A percentile compares a stretch with the other conserved stretches of the same genome.
Evolutionary conservation across 1,284 basidiomycete species (phyloP).

Genomic region (Spongiforma sp.): DNA sequence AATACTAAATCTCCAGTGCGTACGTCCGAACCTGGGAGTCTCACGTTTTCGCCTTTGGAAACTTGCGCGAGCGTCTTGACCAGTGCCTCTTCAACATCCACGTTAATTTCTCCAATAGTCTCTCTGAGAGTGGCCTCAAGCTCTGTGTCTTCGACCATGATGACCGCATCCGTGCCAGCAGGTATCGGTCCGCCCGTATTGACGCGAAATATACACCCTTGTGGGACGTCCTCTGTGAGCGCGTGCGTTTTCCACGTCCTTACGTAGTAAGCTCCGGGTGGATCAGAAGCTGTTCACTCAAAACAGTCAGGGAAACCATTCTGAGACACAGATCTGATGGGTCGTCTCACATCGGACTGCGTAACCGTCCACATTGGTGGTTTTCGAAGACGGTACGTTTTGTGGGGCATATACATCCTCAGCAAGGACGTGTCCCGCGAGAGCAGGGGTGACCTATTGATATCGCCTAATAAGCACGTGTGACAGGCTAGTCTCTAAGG

Average conservation of each 20-base stretch:
- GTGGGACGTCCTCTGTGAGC: constrained; percentile 47
- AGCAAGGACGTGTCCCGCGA: constrained; percentile 75
- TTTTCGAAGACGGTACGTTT: constrained; percentile 65
- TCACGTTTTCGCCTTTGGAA: constrained; percentile 72
- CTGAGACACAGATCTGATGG: neutral
- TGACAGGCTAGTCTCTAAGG: neutral
- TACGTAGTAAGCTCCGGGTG: constrained; percentile 73
- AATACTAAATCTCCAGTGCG: constrained; percentile 70
- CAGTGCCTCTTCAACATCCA: constrained; percentile 69
- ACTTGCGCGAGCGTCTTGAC: constrained; percentile 73
- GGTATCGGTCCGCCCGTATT: constrained; percentile 84
- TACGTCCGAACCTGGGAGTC: constrained; percentile 78
- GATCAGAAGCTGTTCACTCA: constrained; percentile 53
- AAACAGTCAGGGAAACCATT: constrained; percentile 9
- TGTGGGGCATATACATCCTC: constrained; percentile 72
- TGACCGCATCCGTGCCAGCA: constrained; percentile 73
- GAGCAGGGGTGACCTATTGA: constrained; percentile 59
- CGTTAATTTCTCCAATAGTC: constrained; percentile 49
- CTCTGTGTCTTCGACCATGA: constrained; percentile 93
- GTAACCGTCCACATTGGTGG: constrained; percentile 90
- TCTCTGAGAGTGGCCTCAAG: constrained; percentile 57
- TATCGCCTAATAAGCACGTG: constrained; percentile 1
- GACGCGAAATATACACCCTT: constrained; percentile 69
- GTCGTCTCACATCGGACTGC: constrained; percentile 66
- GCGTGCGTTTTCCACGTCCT: constrained; percentile 61